These are phyloP conservation scores for Alloteropsis semialata DNA, from an alignment of 176 grass and related monocot species.

Conservation along the genomic window DNA sequence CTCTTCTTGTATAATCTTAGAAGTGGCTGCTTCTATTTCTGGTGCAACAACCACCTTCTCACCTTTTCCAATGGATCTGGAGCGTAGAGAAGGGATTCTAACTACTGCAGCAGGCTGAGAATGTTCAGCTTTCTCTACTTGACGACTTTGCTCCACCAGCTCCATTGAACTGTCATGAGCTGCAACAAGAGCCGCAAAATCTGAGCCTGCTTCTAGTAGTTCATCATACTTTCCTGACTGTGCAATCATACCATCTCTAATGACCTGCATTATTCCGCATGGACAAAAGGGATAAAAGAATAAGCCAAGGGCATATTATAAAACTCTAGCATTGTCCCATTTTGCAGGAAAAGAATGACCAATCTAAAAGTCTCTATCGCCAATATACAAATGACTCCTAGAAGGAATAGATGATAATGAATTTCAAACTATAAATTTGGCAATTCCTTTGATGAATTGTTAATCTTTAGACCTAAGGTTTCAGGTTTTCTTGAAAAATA, in stretches of 20 bases:
- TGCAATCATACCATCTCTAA: slow-evolving; percentile 72
- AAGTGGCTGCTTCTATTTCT: slow-evolving; percentile 60
- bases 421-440: neutral
- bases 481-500: neutral
- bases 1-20: slow-evolving; percentile 91
- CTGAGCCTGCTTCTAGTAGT: slow-evolving; percentile 50
- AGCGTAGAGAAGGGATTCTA: slow-evolving; percentile 38
- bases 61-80: slow-evolving; percentile 57
- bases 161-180: slow-evolving; percentile 99
- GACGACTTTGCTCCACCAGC: slow-evolving; percentile 60
- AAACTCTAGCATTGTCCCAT: neutral
- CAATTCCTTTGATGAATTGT: neutral
- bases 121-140: slow-evolving; percentile 27
- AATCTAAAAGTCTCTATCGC: neutral
- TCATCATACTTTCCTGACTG: slow-evolving; percentile 83
- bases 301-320: neutral
- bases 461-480: neutral
- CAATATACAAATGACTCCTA: neutral
- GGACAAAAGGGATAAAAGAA: neutral
- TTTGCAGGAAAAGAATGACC: neutral
- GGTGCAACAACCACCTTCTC: slow-evolving; percentile 45
- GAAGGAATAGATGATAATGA: neutral
- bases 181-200: slow-evolving; percentile 73
- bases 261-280: slow-evolving; percentile 52
- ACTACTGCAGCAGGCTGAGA: slow-evolving; percentile 25